Evolutionary conservation across 2,329 filamentous ascomycete species (phyloP).

Genomic region (Nannizziopsis barbatae): DNA sequence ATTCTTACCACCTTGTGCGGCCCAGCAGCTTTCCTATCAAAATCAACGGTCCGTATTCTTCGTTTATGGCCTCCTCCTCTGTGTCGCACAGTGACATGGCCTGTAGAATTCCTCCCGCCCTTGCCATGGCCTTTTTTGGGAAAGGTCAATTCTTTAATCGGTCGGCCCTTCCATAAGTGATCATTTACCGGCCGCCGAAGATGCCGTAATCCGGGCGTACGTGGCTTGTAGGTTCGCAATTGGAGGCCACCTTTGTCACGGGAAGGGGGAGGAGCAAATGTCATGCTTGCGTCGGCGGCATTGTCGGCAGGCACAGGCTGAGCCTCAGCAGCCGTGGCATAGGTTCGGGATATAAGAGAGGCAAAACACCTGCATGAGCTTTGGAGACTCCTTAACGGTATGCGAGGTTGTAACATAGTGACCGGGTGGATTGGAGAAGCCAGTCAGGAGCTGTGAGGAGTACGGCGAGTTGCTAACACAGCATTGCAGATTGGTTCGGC

Average conservation of each 20-base stretch:
- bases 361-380: slow-evolving; percentile 39
- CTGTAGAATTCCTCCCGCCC: slow-evolving; percentile 82
- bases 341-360: slow-evolving; percentile 39
- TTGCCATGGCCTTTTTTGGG: slow-evolving; percentile 87
- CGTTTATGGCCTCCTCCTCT: slow-evolving; percentile 85
- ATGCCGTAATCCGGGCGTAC: slow-evolving; percentile 86
- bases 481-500: no score
- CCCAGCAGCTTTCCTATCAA: slow-evolving; percentile 64
- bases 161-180: slow-evolving; percentile 89
- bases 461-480: no score
- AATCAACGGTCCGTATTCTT: slow-evolving; percentile 86
- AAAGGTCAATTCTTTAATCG: slow-evolving; percentile 70
- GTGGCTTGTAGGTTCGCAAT: slow-evolving; percentile 81
- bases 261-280: slow-evolving; percentile 38
- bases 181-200: slow-evolving; percentile 87
- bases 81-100: slow-evolving; percentile 78
- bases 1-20: slow-evolving; percentile 84
- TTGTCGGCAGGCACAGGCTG: slow-evolving; percentile 3
- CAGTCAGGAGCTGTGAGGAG: no score
- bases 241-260: slow-evolving; percentile 34
- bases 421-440: background rate
- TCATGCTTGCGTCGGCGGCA: slow-evolving; percentile 18
- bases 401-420: slow-evolving; percentile 55
- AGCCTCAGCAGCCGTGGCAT: slow-evolving; percentile 35
- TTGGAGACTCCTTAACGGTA: slow-evolving; percentile 45